Evolutionary conservation across 192 early-diverging fungal species (phyloP).

Genomic region (Fimicolochytrium jonesii): DNA sequence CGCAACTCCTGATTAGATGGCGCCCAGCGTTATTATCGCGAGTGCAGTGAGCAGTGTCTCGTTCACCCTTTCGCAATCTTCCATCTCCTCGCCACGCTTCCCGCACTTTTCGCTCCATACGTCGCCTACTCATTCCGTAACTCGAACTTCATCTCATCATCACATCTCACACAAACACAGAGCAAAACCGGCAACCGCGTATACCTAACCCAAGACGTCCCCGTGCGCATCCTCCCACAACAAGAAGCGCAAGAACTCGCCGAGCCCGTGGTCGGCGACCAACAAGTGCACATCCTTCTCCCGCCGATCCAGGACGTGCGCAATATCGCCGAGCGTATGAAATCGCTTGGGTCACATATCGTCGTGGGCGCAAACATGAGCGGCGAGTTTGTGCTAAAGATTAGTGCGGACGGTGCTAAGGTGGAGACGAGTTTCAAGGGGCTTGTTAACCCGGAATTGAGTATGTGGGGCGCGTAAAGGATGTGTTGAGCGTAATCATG

Average conservation of each 20-base stretch:
- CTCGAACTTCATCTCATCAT: too few species aligned
- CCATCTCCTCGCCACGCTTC: neutral
- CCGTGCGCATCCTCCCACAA: conserved; percentile 47
- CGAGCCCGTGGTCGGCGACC: conserved; percentile 55
- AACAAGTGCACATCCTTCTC: conserved; percentile 66
- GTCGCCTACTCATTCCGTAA: too few species aligned
- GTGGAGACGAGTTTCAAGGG: conserved; percentile 58
- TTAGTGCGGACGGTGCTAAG: conserved; percentile 54
- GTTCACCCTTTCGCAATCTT: too few species aligned
- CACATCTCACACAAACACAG: too few species aligned
- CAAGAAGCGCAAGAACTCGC: conserved; percentile 52
- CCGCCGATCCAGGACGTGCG: conserved; percentile 65
- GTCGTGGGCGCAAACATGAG: conserved; percentile 65
- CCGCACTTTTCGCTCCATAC: too few species aligned
- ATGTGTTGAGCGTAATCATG: conserved; percentile 11
- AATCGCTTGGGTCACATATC: conserved; percentile 54
- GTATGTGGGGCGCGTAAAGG: too few species aligned
- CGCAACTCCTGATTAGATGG: too few species aligned
- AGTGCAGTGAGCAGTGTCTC: too few species aligned
- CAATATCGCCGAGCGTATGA: conserved; percentile 64
- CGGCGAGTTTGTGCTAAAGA: conserved; percentile 60
- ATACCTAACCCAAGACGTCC: conserved; percentile 57
- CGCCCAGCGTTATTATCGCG: too few species aligned
- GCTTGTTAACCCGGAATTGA: conserved; percentile 56
- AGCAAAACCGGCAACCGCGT: conserved; percentile 37